phyloP scores from a whole-genome alignment of 257 asterid genomes.

The Mentha longifolia region DNA sequence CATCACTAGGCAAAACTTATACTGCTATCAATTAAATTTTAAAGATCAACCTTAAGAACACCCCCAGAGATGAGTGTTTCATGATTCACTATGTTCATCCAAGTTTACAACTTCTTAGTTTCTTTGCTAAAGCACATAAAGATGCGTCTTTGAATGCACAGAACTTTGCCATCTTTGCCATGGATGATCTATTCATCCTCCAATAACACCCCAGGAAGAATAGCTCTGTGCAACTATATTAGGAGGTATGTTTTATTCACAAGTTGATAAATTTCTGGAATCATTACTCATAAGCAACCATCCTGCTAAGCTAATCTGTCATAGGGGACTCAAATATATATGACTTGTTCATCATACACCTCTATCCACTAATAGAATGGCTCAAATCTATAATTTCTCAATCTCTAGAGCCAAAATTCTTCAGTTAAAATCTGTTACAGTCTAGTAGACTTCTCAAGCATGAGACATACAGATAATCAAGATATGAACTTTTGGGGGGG shows the following conservation, averaged over 20 bases:
- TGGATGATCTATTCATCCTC: no score
- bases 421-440: not conserved
- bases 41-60: no score
- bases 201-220: no score
- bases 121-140: not conserved
- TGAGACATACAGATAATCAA: not conserved
- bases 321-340: no score
- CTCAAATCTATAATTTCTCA: not conserved
- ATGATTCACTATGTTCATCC: not conserved
- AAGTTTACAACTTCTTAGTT: not conserved
- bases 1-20: not conserved
- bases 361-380: no score
- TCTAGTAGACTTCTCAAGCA: constrained; percentile 13
- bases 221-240: not conserved
- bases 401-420: not conserved
- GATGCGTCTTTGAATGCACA: not conserved
- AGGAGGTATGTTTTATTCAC: not conserved
- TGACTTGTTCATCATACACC: no score
- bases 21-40: not conserved
- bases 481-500: not conserved
- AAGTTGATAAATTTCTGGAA: not conserved
- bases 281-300: constrained; percentile 1
- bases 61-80: no score
- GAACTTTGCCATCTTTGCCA: not conserved
- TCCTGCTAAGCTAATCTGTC: no score